phyloP scores from a whole-genome alignment of 495 filamentous ascomycete genomes.

The Immersiella caudata region DNA sequence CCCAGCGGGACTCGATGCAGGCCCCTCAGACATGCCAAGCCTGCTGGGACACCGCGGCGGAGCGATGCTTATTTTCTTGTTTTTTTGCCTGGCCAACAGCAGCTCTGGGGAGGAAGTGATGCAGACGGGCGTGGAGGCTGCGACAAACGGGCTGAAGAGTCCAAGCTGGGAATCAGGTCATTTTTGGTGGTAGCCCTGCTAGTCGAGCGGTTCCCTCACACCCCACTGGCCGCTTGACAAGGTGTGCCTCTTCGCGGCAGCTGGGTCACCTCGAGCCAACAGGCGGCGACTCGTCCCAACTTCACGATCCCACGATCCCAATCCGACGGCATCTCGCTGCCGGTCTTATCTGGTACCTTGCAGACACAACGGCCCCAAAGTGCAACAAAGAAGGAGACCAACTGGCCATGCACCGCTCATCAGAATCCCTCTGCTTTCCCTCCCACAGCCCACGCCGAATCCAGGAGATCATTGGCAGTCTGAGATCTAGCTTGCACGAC shows the following conservation, averaged over 20 bases:
- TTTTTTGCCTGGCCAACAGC: background rate
- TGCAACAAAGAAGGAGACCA: background rate
- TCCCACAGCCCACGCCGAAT: background rate
- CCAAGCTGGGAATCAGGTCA: background rate
- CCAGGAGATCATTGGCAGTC: background rate
- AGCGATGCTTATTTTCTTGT: background rate
- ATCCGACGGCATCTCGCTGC: background rate
- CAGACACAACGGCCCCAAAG: background rate
- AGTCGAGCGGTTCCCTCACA: background rate
- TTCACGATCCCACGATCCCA: background rate
- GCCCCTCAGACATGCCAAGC: slow-evolving; percentile 24
- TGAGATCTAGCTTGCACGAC: background rate
- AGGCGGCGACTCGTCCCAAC: background rate
- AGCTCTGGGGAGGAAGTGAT: background rate
- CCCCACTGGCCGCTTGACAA: background rate
- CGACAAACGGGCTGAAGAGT: background rate
- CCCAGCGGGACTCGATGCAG: slow-evolving; percentile 16
- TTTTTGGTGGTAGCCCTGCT: background rate
- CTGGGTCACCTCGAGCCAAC: background rate
- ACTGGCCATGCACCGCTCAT: background rate
- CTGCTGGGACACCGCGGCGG: slow-evolving; percentile 1
- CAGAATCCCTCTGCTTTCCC: background rate
- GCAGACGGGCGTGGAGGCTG: background rate
- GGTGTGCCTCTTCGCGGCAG: background rate
- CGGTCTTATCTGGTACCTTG: background rate